A percentile compares a stretch with the other conserved stretches of the same genome.
Evolutionary conservation across 73 alveolate species (phyloP).

Genomic region (Stentor coeruleus): DNA sequence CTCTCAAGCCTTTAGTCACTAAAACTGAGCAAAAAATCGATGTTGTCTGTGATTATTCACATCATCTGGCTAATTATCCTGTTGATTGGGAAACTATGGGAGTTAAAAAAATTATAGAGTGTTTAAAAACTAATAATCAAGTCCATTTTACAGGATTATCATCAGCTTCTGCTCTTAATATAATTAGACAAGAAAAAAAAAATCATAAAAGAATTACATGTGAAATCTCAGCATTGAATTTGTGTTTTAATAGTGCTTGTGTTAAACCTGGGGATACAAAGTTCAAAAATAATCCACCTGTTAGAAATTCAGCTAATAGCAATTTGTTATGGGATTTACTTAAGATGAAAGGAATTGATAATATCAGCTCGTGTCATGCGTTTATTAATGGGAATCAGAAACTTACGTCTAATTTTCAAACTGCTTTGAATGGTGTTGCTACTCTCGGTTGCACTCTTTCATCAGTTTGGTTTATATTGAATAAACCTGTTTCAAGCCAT

Average conservation of each 20-base stretch:
- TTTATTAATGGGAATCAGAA: not conserved
- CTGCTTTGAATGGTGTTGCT: not conserved
- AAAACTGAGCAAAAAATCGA: not conserved
- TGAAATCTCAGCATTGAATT: not conserved
- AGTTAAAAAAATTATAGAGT: not conserved
- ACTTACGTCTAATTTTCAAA: not conserved
- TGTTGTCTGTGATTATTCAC: not conserved
- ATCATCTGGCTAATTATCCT: constrained; percentile 12
- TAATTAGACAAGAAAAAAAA: not conserved
- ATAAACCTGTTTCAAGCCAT: not conserved
- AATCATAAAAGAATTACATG: not conserved
- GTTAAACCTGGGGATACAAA: constrained; percentile 14
- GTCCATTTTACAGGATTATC: not conserved
- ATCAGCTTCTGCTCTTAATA: constrained; percentile 13
- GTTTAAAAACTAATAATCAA: not conserved
- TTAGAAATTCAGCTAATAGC: not conserved
- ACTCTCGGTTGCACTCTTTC: not conserved
- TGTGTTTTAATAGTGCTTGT: constrained; percentile 17
- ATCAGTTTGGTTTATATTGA: not conserved
- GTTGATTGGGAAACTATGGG: constrained; percentile 22
- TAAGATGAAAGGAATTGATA: constrained; percentile 24
- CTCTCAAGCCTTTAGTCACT: not conserved
- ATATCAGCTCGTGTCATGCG: not conserved
- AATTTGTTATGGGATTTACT: not conserved
- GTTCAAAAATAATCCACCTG: not conserved